phyloP scores from a whole-genome alignment of 352 stramenopile genomes.

The Globisporangium iwayamae region DNA sequence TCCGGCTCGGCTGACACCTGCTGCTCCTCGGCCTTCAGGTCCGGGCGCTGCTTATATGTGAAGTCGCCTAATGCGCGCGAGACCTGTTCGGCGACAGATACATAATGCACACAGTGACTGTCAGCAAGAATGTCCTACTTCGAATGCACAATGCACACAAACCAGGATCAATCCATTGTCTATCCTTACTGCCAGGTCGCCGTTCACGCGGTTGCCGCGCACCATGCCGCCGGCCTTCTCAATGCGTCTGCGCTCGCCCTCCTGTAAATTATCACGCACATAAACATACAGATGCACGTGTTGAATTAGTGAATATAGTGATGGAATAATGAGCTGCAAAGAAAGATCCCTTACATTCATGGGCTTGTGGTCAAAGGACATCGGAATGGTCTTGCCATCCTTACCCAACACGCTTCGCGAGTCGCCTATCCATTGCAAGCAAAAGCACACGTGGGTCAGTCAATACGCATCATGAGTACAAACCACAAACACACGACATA shows the following conservation, averaged over 20 bases:
- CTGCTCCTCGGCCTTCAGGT: constrained; percentile 63
- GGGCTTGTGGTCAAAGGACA: constrained; percentile 92
- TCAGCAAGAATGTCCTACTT: not conserved
- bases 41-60: constrained; percentile 67
- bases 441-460: not conserved
- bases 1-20: constrained; percentile 87
- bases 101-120: not conserved
- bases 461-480: not conserved
- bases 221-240: constrained; percentile 69
- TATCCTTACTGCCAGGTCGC: constrained; percentile 59
- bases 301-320: not conserved
- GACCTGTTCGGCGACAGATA: constrained; percentile 38
- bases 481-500: not conserved
- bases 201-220: constrained; percentile 77
- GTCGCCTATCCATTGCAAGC: constrained; percentile 34
- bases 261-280: constrained; percentile 20
- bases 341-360: constrained; percentile 62
- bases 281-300: not conserved
- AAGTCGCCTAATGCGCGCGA: constrained; percentile 78
- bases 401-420: constrained; percentile 76
- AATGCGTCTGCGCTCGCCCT: constrained; percentile 63
- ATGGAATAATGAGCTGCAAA: constrained; percentile 23
- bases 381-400: constrained; percentile 44
- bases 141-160: not conserved
- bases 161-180: not conserved